These are phyloP conservation scores for Diutina sp. DNA, from an alignment of 1,139 yeast genomes.

Conservation along the genomic window DNA sequence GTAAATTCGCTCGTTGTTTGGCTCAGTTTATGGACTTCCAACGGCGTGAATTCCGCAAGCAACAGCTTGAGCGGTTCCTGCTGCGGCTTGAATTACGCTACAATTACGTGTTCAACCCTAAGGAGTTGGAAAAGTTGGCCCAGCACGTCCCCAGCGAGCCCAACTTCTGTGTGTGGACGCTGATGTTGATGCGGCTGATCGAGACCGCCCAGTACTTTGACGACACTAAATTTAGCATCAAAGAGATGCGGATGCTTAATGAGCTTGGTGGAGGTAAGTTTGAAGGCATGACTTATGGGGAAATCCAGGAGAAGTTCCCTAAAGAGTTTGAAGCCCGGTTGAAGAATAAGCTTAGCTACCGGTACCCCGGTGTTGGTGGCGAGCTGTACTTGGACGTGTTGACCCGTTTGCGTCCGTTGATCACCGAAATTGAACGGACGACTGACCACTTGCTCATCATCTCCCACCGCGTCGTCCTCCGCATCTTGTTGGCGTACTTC, in stretches of 20 bases:
- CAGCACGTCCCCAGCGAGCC: slow-evolving; percentile 41
- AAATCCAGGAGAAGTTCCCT: slow-evolving; percentile 60
- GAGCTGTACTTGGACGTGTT: slow-evolving; percentile 91
- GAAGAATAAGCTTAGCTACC: slow-evolving; percentile 62
- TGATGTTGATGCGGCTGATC: slow-evolving; percentile 67
- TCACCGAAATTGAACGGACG: slow-evolving; percentile 86
- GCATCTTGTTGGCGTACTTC: slow-evolving; percentile 80
- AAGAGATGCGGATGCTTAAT: slow-evolving; percentile 87
- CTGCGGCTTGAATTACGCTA: slow-evolving; percentile 29
- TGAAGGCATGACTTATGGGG: slow-evolving; percentile 81
- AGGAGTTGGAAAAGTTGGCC: slow-evolving; percentile 11
- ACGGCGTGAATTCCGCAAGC: slow-evolving; percentile 53
- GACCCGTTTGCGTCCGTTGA: slow-evolving; percentile 77
- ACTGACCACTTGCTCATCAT: slow-evolving; percentile 75
- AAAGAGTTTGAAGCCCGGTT: slow-evolving; percentile 69
- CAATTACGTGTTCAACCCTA: slow-evolving; percentile 7
- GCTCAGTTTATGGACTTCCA: slow-evolving; percentile 65
- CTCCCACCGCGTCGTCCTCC: slow-evolving; percentile 83
- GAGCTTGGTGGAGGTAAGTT: slow-evolving; percentile 88
- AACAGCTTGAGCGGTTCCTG: slow-evolving; percentile 44
- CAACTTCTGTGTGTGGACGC: slow-evolving; percentile 85
- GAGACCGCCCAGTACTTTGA: slow-evolving; percentile 70
- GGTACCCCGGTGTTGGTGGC: slow-evolving; percentile 97
- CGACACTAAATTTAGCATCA: slow-evolving; percentile 62
- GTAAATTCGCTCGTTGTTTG: slow-evolving; percentile 57